Conservation (phyloP, 805 yeast species). For the Metschnikowia orientalis region DNA sequence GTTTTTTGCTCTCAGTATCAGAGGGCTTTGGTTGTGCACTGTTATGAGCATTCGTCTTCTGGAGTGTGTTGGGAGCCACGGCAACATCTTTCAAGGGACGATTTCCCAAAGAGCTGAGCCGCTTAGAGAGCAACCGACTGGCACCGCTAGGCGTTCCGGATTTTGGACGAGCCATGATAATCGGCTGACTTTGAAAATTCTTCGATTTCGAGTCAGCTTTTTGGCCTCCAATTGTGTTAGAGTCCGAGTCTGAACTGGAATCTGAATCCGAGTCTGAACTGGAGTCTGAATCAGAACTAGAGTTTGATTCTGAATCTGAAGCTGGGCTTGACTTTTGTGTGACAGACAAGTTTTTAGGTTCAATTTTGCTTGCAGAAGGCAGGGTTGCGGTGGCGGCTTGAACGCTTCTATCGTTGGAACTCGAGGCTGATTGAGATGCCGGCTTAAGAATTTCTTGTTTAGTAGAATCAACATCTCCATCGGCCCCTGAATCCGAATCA, state of each 20-base stretch:
- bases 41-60: background rate
- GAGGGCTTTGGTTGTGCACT: background rate
- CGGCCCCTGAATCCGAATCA: no score
- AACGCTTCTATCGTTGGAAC: no score
- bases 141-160: no score
- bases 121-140: conserved; percentile 3
- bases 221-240: no score
- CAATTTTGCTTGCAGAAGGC: background rate
- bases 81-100: no score
- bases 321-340: background rate
- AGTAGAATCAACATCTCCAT: no score
- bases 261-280: conserved; percentile 9
- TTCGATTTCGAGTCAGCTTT: no score
- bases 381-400: no score
- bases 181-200: no score
- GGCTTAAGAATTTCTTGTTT: no score
- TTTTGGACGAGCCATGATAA: no score
- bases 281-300: conserved; percentile 5
- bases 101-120: background rate
- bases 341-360: background rate
- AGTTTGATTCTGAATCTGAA: background rate
- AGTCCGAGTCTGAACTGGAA: conserved; percentile 7
- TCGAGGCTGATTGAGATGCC: no score
- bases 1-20: background rate
- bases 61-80: background rate